A percentile compares a stretch with the other conserved stretches of the same genome.
Evolutionary conservation across 148 eudicot genomes (phyloP).

Genomic region (Spergularia marina): DNA sequence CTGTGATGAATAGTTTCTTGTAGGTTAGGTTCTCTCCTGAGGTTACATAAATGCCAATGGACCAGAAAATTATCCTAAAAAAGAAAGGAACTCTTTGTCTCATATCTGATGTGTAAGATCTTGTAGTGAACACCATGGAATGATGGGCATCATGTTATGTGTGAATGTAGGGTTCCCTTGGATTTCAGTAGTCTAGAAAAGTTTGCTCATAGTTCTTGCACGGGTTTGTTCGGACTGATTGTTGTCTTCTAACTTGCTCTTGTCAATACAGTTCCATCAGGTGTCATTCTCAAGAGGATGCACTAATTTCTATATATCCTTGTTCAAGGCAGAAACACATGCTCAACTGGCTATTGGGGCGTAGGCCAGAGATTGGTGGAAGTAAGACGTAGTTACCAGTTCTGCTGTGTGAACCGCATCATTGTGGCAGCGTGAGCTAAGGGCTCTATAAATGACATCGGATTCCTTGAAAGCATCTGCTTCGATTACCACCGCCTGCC

Average conservation of each 20-base stretch:
- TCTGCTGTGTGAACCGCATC: constrained; percentile 97
- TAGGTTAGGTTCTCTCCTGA: too few species aligned
- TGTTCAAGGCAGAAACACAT: too few species aligned
- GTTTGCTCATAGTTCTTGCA: too few species aligned
- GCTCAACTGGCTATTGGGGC: too few species aligned
- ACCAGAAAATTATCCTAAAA: background rate
- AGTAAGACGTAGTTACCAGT: constrained; percentile 44
- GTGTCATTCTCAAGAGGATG: too few species aligned
- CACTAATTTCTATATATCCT: too few species aligned
- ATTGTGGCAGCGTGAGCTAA: constrained; percentile 76
- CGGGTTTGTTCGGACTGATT: background rate
- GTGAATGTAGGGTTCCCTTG: background rate
- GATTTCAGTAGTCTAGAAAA: background rate
- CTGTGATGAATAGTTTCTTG: too few species aligned
- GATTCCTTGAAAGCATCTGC: constrained; percentile 99
- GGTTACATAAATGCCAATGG: too few species aligned
- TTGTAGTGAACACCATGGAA: background rate
- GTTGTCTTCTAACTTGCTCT: background rate
- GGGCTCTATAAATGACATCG: constrained; percentile 84
- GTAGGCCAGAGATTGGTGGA: background rate
- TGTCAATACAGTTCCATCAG: too few species aligned
- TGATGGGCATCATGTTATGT: background rate
- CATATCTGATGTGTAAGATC: too few species aligned
- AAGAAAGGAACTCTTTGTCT: too few species aligned
- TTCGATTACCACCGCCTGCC: constrained; percentile 87